These are phyloP conservation scores for Pythium graminicola DNA, from an alignment of 352 stramenopile species.

Conservation along the genomic window DNA sequence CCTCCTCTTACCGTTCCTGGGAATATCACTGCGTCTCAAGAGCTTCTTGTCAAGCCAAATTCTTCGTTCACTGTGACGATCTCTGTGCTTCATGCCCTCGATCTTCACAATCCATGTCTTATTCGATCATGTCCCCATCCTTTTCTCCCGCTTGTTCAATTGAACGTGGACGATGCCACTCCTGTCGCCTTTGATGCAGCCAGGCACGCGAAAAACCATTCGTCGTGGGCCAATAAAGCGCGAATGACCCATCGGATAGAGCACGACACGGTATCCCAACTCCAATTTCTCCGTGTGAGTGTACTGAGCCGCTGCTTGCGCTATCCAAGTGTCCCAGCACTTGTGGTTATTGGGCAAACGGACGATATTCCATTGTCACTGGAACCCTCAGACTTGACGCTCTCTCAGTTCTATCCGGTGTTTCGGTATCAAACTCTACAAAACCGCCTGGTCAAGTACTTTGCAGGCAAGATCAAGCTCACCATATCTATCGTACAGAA, in stretches of 20 bases:
- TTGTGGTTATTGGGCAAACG: slow-evolving; percentile 3
- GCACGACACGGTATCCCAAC: background rate
- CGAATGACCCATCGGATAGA: background rate
- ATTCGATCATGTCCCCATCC: slow-evolving; percentile 19
- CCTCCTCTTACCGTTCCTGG: background rate
- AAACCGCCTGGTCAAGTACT: slow-evolving; percentile 14
- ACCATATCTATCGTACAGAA: background rate
- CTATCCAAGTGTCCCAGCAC: background rate
- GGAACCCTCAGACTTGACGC: background rate
- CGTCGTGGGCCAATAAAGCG: slow-evolving; percentile 8
- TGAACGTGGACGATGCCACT: background rate
- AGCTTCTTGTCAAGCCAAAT: too few relatives aligned
- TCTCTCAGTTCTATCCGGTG: slow-evolving; percentile 14
- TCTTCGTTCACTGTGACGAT: slow-evolving; percentile 6
- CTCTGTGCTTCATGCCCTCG: slow-evolving; percentile 16
- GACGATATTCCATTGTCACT: slow-evolving; percentile 10
- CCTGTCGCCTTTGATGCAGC: background rate
- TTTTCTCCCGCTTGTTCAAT: slow-evolving; percentile 2
- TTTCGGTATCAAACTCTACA: slow-evolving; percentile 7
- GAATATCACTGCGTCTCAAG: background rate
- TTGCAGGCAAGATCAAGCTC: slow-evolving; percentile 22
- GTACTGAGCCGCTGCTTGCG: slow-evolving; percentile 8
- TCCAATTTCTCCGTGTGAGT: slow-evolving; percentile 2
- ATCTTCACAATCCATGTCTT: slow-evolving; percentile 22
- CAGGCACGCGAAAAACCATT: slow-evolving; percentile 18